Evolutionary conservation across 441 rosid species (phyloP).

Genomic region (Manihot esculenta): DNA sequence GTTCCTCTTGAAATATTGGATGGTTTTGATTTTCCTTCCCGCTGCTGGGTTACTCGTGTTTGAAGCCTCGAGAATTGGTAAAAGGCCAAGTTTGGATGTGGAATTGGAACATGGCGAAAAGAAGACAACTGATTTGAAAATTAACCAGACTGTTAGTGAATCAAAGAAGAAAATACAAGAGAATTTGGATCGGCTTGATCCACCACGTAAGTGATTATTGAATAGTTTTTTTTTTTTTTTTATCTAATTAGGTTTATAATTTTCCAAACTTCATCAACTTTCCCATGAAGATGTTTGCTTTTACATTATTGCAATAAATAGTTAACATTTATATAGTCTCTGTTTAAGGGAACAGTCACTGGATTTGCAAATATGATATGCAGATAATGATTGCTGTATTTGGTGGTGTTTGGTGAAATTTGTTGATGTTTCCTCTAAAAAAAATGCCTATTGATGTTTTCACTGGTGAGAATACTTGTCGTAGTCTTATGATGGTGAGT

Average conservation of each 20-base stretch:
- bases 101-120: constrained; percentile 17
- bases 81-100: constrained; percentile 29
- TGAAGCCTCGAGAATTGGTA: constrained; percentile 69
- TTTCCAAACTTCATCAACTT: too few species aligned
- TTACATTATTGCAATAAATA: neutral
- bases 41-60: constrained; percentile 62
- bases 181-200: constrained; percentile 64
- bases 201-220: constrained; percentile 41
- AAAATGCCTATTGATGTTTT: too few species aligned
- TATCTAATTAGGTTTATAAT: neutral
- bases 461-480: too few species aligned
- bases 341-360: too few species aligned
- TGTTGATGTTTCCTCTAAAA: too few species aligned
- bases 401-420: too few species aligned
- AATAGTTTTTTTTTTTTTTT: neutral
- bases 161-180: constrained; percentile 28
- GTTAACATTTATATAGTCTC: too few species aligned
- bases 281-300: neutral
- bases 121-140: constrained; percentile 20
- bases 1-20: constrained; percentile 65
- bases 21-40: constrained; percentile 49
- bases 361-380: too few species aligned
- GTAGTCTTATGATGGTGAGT: too few species aligned
- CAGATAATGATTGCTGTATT: too few species aligned
- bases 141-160: constrained; percentile 13